Evolutionary conservation across 106 monocot genomes (phyloP), one percentile per base, ranked within the genome.

Genomic region (Iris macrosiphon): DNA sequence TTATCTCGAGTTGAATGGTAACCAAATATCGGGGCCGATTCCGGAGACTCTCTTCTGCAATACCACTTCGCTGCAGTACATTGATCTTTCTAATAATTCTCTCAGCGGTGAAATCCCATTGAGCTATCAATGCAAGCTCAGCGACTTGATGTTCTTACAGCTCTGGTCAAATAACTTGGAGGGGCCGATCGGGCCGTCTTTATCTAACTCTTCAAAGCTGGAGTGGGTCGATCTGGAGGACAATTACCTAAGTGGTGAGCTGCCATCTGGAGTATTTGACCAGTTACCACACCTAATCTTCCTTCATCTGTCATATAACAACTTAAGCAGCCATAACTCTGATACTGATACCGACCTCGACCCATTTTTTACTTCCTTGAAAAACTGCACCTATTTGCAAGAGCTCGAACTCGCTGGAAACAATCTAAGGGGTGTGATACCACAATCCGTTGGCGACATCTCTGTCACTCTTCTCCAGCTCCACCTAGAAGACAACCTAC

Each of bases 41-140:
- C 94, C 94, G 2, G 31, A 33, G n/a, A 27, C 75, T n/a, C 52
- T 94, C n/a, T 61, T 89, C 28, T 89, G 85, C 72, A 89, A 82
- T 57, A 59, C 49, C 44, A 60, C 85, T n/a, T 51, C 69, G 0
- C 19, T 84, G 65, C 70, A 76, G 32, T 82, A 84, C 48, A 45
- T 85, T 39, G 94, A 85, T 32, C 63, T 94, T 21, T 74, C 89
- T 1, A 71, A 89, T 73, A 94, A 94, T 55, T 85, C 89, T 12
- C 75, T 94, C 17, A 15, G 40, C 9, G 89, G 94, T 0, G 48
- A 56, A 17, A 89, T 94, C 21, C 70, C 75, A 4, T 3, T 28
- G 1, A 21, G 40, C 8, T 49, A 62, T 4, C 40, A 58, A 28
- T 85, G 79, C 44, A 37, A 23, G 44, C 71, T 89, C 13, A 19